Percentiles rank a stretch among this genome's conserved stretches.
Conservation (phyloP, 2,329 filamentous ascomycete genomes). For the Diaporthe aspalathi region DNA sequence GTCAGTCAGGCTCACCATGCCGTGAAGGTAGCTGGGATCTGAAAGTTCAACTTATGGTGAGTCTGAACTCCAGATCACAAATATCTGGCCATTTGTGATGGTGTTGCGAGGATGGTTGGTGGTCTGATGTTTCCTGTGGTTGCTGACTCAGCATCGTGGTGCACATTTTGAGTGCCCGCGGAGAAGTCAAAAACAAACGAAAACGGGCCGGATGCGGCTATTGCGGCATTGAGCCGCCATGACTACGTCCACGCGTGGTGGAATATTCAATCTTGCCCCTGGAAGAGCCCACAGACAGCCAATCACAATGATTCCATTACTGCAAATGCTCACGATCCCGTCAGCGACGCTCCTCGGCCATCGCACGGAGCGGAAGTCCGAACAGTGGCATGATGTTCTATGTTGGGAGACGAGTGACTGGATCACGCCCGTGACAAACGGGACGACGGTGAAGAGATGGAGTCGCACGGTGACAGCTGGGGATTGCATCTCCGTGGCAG, state of each 20-base stretch:
- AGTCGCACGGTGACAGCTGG: neutral
- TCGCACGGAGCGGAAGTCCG: constrained; percentile 19
- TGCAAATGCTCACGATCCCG: neutral
- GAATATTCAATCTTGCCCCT: neutral
- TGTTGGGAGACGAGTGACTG: neutral
- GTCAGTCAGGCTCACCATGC: too few species aligned
- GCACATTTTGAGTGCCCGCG: neutral
- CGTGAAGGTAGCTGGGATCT: too few species aligned
- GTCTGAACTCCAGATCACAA: too few species aligned
- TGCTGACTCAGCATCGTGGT: neutral
- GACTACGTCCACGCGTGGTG: neutral
- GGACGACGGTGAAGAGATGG: neutral
- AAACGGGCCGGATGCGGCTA: constrained; percentile 24
- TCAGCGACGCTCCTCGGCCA: constrained; percentile 9
- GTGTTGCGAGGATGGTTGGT: too few species aligned
- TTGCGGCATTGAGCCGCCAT: constrained; percentile 7
- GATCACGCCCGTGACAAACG: neutral
- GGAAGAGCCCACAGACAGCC: neutral
- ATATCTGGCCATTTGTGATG: too few species aligned
- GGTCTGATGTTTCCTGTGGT: neutral
- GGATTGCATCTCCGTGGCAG: constrained; percentile 24
- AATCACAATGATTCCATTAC: constrained; percentile 25
- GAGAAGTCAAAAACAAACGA: constrained; percentile 17
- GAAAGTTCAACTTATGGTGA: too few species aligned
- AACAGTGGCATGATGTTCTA: constrained; percentile 21